Base-by-base conservation (phyloP, 768 basidiomycete species). In the Suillus subalutaceus region DNA sequence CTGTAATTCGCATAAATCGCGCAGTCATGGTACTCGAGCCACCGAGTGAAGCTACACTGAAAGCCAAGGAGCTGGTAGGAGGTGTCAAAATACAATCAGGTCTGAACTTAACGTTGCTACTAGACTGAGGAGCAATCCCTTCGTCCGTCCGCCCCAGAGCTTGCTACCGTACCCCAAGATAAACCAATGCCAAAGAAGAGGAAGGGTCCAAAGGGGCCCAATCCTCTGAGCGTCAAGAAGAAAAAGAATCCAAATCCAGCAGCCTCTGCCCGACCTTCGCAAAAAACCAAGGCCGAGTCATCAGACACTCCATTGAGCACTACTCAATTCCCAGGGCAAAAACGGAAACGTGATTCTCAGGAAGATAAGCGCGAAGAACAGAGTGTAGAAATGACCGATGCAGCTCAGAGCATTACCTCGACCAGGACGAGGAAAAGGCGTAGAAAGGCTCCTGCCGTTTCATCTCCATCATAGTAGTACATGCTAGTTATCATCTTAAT, bases 11-110 rank as follows among this genome's bases (percentile, higher is more conserved):
- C 76, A 84, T 97, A 67, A 96, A 94, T 72, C 91, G 93, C 40
- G 88, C 93, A 1, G 97, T 99, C 13, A 89, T 97, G 86, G 88
- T 99, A 23, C 84, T 99, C 32, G 96, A 97, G 76, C 94, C 94
- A 8, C 93, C 94, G 0, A 93, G 91, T 68, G 88, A 92, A 64
- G 82, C 83, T 3, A 99, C 96, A 1, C 73, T 94, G 13, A 74
- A 82, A 62, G 83, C 83, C 53, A 98, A 98, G 77, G 82, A 83
- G 62, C 72, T 76, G 72, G 92, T 88, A 70, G 65, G 83, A 77
- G 52, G 56, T 63, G 56, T 59, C 23, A 41, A 41, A 18, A 18
- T 59, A 30, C 18, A 43, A 16, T 35, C 44, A 26, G 10, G 2
- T 18, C 8, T 35, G 43, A 16, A 7, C 30, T 52, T 52, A 20